Evolutionary conservation across 2,329 filamentous ascomycete species (phyloP).

Genomic region (Dactylellina parvicollis): DNA sequence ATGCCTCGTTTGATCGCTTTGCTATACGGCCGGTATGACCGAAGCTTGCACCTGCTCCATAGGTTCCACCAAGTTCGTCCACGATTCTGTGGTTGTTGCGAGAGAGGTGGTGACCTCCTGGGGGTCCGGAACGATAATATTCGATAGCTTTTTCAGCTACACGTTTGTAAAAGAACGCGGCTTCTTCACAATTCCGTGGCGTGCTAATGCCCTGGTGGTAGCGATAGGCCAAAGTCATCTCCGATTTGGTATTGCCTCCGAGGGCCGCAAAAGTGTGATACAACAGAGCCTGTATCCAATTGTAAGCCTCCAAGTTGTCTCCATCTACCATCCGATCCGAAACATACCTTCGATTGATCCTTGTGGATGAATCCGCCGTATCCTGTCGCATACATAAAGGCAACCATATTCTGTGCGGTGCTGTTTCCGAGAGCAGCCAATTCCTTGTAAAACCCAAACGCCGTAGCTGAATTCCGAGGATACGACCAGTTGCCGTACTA

Average conservation of each 20-base stretch:
- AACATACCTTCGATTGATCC: conserved; percentile 77
- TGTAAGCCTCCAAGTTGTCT: background rate
- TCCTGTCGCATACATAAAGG: conserved; percentile 93
- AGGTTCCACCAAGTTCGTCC: conserved; percentile 90
- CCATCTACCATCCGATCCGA: background rate
- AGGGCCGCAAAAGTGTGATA: conserved; percentile 95
- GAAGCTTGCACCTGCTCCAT: conserved; percentile 92
- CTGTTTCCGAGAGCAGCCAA: conserved; percentile 83
- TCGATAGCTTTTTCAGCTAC: conserved; percentile 92
- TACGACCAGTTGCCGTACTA: conserved; percentile 87
- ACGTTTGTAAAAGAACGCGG: conserved; percentile 87
- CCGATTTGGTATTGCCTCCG: conserved; percentile 80
- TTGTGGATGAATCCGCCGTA: conserved; percentile 81
- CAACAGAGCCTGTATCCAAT: conserved; percentile 70
- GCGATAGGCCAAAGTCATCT: conserved; percentile 92
- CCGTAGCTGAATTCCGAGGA: conserved; percentile 79
- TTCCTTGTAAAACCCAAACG: conserved; percentile 82
- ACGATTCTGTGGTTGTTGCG: conserved; percentile 84
- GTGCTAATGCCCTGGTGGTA: conserved; percentile 86
- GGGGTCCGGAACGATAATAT: conserved; percentile 88
- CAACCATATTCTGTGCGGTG: conserved; percentile 94
- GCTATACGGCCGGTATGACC: conserved; percentile 87
- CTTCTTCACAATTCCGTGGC: conserved; percentile 83
- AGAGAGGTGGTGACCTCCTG: conserved; percentile 81
- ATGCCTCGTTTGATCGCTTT: conserved; percentile 73